phyloP scores from a whole-genome alignment of 192 early-diverging fungal species.

The Coemansia sp. region DNA sequence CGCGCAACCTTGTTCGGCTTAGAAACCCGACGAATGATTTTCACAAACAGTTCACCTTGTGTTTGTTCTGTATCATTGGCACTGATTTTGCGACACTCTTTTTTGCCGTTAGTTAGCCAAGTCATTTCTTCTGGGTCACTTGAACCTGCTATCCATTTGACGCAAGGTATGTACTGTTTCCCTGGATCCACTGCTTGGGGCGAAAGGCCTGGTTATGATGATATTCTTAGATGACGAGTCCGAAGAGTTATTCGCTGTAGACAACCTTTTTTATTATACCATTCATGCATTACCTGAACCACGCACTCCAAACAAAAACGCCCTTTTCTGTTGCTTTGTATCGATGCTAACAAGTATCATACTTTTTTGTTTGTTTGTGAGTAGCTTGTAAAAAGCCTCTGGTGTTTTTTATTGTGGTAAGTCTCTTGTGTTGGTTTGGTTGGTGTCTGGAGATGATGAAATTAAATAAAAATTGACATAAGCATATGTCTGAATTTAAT shows the following conservation, averaged over 20 bases:
- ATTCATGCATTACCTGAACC: conserved; percentile 68
- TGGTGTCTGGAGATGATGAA: conserved; percentile 29
- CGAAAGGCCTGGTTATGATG: conserved; percentile 56
- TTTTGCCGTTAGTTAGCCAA: neutral
- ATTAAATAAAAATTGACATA: conserved; percentile 31
- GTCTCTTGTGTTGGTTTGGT: neutral
- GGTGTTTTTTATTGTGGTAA: neutral
- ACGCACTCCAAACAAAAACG: neutral
- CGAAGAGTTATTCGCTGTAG: conserved; percentile 73
- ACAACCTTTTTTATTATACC: conserved; percentile 62
- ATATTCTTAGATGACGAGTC: conserved; percentile 78
- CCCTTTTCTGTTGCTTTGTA: neutral
- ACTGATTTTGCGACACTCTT: neutral
- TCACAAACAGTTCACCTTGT: neutral
- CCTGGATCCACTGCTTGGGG: neutral
- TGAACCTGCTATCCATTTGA: neutral
- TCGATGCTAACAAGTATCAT: neutral
- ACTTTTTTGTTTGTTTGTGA: neutral
- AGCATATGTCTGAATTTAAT: conserved; percentile 54
- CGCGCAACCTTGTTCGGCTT: conserved; percentile 47
- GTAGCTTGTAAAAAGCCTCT: neutral
- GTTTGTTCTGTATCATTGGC: neutral
- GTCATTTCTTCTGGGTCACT: neutral
- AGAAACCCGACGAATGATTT: conserved; percentile 51
- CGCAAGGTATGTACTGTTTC: conserved; percentile 1